Percentiles rank a stretch among this genome's conserved stretches.
Evolutionary conservation across 768 basidiomycete species (phyloP).

Genomic region (Termitomyces sp.): DNA sequence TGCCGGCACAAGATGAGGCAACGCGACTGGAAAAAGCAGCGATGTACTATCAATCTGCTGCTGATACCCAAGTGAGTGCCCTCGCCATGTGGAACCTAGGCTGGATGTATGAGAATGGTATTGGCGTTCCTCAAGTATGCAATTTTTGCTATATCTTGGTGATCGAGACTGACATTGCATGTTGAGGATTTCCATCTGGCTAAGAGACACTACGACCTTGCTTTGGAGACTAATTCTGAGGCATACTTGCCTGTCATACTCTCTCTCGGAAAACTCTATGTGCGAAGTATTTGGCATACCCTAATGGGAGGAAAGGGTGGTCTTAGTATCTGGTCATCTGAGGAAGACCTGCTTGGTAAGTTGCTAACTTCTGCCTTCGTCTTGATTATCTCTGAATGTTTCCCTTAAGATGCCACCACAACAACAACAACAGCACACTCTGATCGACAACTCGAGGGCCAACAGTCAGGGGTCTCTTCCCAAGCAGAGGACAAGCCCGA

Average conservation of each 20-base stretch:
- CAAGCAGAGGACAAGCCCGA: constrained; percentile 27
- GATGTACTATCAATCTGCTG: constrained; percentile 90
- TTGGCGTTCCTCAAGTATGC: constrained; percentile 79
- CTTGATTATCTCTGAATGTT: neutral
- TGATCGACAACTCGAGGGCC: constrained; percentile 35
- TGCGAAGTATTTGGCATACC: constrained; percentile 80
- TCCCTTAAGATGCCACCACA: constrained; percentile 6
- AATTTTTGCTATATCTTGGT: neutral
- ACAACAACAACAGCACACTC: constrained; percentile 12
- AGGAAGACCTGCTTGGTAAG: constrained; percentile 42
- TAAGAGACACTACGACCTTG: constrained; percentile 91
- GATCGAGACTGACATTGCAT: neutral
- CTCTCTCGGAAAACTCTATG: constrained; percentile 77
- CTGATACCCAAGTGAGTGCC: constrained; percentile 87
- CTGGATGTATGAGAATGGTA: constrained; percentile 98
- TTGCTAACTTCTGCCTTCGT: neutral
- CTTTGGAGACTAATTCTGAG: constrained; percentile 81
- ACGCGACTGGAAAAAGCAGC: constrained; percentile 84
- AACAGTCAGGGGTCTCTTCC: constrained; percentile 20
- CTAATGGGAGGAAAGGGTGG: constrained; percentile 66
- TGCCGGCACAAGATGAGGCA: constrained; percentile 58
- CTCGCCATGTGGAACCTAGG: constrained; percentile 98
- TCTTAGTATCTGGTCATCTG: constrained; percentile 58
- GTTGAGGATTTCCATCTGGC: constrained; percentile 90
- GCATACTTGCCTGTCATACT: constrained; percentile 85